Evolutionary conservation across 345 rosid species (phyloP), one percentile per base, ranked within the genome.

Genomic region (Fremontodendron californicum): DNA sequence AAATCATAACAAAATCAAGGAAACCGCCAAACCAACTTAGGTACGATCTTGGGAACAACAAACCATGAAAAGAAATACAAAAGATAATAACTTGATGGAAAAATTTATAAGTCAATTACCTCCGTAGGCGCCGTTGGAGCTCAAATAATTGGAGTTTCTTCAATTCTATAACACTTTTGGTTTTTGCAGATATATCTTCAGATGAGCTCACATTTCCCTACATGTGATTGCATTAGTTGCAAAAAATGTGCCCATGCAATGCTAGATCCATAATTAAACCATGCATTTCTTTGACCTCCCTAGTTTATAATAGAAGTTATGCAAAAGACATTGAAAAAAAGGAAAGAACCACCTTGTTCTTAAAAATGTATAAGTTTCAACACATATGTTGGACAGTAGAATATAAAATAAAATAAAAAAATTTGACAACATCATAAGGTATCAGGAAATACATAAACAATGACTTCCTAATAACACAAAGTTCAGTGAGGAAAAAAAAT

Each of bases 111-210:
- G 52, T 60, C 75, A n/a, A 51, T 80, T 81, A 94, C 98, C 93
- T 86, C 85, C 95, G 78, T 4, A 94, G 83, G 62, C 97, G 97
- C 40, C 90, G 88, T 84, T 94, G 98, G 75, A 92, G 94, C 35
- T 74, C 91, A 78, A 90, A 78, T 51, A 94, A 79, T 83, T 94
- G 97, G 71, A 94, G 97, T 85, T 92, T 94, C 83, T 94, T 94
- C 87, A 94, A 78, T 84, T 91, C 98, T 60, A 94, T 94, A 74
- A 94, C 97, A 78, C 94, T 92, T 84, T 87, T 94, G 80, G 98
- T 94, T 82, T 88, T 94, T 77, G 94, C 88, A 77, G 94, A 90
- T 76, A 92, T 87, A 85, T 92, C 96, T 83, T 92, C 95, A 60
- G 97, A 92, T 25, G 86, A 88, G 83, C 88, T 92, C 76, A 90